A percentile compares a stretch with the other conserved stretches of the same genome.
Evolutionary conservation across 2,329 filamentous ascomycete genomes (phyloP).

Genomic region (Sphaerulina populicola): DNA sequence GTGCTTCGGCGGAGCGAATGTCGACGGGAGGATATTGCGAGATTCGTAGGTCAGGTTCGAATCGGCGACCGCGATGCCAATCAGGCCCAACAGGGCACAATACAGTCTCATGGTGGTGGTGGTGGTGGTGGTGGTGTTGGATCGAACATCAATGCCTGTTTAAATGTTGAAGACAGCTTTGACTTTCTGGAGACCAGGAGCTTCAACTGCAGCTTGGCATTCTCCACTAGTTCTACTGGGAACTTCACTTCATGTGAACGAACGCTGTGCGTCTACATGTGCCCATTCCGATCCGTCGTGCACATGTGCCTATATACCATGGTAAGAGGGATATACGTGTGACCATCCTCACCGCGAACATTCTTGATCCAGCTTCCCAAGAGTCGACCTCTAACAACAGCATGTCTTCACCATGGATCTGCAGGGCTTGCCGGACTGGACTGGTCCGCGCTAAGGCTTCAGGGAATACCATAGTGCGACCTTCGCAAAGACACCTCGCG

Average conservation of each 20-base stretch:
- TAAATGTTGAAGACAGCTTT: too few species aligned
- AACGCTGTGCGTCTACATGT: neutral
- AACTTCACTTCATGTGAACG: neutral
- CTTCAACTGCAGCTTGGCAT: neutral
- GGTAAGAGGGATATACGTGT: neutral
- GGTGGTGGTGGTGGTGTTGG: neutral
- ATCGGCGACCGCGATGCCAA: conserved; percentile 48
- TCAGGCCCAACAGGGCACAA: conserved; percentile 38
- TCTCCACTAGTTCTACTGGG: neutral
- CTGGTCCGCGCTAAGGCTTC: neutral
- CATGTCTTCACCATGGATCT: conserved; percentile 16
- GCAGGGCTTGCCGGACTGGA: conserved; percentile 14
- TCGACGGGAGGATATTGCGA: conserved; percentile 41
- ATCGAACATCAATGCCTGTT: neutral
- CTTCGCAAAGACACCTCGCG: conserved; percentile 5
- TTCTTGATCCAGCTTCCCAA: neutral
- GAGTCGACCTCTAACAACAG: neutral
- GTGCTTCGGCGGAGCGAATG: conserved; percentile 76
- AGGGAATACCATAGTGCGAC: neutral
- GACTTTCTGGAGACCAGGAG: too few species aligned
- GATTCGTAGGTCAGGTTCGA: conserved; percentile 51
- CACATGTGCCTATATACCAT: neutral
- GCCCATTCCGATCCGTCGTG: neutral
- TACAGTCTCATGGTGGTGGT: conserved; percentile 27
- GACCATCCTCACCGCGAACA: neutral